These are phyloP conservation scores for Fusarium clavum DNA, from an alignment of 2,329 filamentous ascomycete species.

Conservation along the genomic window DNA sequence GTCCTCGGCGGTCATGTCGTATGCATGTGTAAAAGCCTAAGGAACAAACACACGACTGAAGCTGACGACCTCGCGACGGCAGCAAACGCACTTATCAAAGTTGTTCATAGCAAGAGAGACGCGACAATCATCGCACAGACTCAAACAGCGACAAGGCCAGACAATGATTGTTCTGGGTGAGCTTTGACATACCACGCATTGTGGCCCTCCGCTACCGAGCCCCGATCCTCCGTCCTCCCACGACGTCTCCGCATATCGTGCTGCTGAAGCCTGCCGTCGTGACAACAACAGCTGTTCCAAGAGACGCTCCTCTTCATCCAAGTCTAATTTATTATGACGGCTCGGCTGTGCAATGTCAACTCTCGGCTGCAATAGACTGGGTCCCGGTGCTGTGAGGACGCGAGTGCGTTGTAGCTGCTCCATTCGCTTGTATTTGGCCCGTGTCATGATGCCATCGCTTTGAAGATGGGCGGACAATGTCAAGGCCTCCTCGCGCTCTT, in stretches of 20 bases:
- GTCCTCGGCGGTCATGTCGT: neutral
- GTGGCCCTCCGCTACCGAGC: slow-evolving; percentile 77
- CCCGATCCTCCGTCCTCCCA: slow-evolving; percentile 81
- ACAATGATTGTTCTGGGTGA: slow-evolving; percentile 89
- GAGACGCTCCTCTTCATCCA: slow-evolving; percentile 69
- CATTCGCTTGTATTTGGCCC: slow-evolving; percentile 78
- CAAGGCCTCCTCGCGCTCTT: slow-evolving; percentile 83
- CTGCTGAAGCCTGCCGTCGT: slow-evolving; percentile 53
- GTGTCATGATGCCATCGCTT: slow-evolving; percentile 79
- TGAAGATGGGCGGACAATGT: slow-evolving; percentile 83
- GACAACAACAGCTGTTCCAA: slow-evolving; percentile 71
- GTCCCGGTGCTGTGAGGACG: slow-evolving; percentile 59
- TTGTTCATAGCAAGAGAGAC: slow-evolving; percentile 97
- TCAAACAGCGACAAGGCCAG: slow-evolving; percentile 96
- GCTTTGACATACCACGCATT: slow-evolving; percentile 93
- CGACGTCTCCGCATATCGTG: slow-evolving; percentile 47
- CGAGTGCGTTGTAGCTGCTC: slow-evolving; percentile 76
- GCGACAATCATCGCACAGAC: slow-evolving; percentile 93
- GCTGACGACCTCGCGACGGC: slow-evolving; percentile 85
- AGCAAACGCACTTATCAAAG: slow-evolving; percentile 96
- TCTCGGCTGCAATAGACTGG: slow-evolving; percentile 36
- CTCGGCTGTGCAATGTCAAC: slow-evolving; percentile 22
- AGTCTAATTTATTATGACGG: slow-evolving; percentile 58
- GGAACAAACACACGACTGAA: slow-evolving; percentile 95
- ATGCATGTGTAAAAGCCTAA: slow-evolving; percentile 5